Base-by-base conservation (phyloP, 352 stramenopile species). In the Phytophthora sansomeana region DNA sequence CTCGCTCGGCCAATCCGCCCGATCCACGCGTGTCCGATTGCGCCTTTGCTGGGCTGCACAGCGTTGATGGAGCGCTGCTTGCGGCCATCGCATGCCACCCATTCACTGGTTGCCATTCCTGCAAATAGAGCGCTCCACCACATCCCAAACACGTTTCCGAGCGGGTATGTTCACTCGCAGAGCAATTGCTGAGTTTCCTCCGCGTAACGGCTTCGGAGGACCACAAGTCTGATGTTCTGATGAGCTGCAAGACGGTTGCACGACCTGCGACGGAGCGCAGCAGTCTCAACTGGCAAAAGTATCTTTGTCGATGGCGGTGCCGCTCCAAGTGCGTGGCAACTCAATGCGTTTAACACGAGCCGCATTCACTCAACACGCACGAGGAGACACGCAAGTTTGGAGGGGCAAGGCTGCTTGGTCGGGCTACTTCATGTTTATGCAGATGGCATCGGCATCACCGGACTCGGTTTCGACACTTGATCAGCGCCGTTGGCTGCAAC, bases 361-460 rank as follows among this genome's bases (percentile, higher is more conserved):
- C 19, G 58, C 51, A 43, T 33, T 67, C 49, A 46, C 28, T 44
- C 49, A 43, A 48, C 58, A 44, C 35, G 60, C 52, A 36, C 35
- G 13, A 41, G 35, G 8, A 13, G 35, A 41, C 5, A 39, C 10
- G 10, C 9, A 38, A 38, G 32, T 39, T 24, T 24, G 21, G 21
- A 24, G 21, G n/a, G 21, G 21, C 21, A n/a, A 17, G 33, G 33
- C 11, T 39, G 33, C 33, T 39, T 39, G 16, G 21, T 24, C 21
- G 36, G 36, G 36, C 32, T 33, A 52, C 42, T 66, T 49, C 63
- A 58, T 58, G 43, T 72, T 50, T 72, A 63, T 67, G 57, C 48
- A 49, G 32, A 46, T 29, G 30, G 21, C 21, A 39, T n/a, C 33
- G 13, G 57, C 28, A 71, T 62, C 56, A 13, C 56, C 39, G 16